A percentile compares a stretch with the other conserved stretches of the same genome.
These are phyloP conservation scores for Taphrina betulina DNA, from an alignment of 1,139 yeast species.

Conservation along the genomic window DNA sequence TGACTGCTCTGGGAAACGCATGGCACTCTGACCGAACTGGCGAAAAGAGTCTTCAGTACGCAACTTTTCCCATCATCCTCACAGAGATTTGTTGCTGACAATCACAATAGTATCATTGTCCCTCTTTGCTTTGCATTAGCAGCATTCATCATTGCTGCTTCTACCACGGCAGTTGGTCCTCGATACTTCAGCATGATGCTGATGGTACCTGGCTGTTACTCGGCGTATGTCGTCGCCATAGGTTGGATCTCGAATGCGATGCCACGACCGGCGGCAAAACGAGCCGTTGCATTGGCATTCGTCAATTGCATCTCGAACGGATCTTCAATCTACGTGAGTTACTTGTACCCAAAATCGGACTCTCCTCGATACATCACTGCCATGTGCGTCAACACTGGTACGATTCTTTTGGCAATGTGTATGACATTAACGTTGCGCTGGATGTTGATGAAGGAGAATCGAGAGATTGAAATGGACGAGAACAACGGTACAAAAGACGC, in stretches of 20 bases:
- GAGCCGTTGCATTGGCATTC: constrained; percentile 47
- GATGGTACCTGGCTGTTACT: constrained; percentile 45
- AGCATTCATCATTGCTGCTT: constrained; percentile 43
- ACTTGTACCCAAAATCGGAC: not conserved
- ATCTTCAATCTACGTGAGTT: constrained; percentile 13
- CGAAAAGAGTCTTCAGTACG: constrained; percentile 58
- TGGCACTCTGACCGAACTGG: constrained; percentile 60
- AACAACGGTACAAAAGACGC: not conserved
- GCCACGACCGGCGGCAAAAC: constrained; percentile 53
- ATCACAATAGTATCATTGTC: constrained; percentile 43
- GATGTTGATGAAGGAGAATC: not conserved
- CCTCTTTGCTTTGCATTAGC: constrained; percentile 42
- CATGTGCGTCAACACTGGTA: not conserved
- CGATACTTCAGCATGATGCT: constrained; percentile 47
- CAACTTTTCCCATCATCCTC: constrained; percentile 52
- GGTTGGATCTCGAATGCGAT: constrained; percentile 49
- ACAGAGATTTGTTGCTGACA: constrained; percentile 57
- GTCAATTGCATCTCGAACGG: constrained; percentile 36
- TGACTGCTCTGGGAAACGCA: constrained; percentile 57
- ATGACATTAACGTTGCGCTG: not conserved
- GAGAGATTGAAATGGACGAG: not conserved
- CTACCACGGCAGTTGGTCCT: constrained; percentile 47
- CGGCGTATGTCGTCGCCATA: constrained; percentile 47
- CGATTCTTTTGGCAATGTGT: not conserved
- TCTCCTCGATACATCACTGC: not conserved